Conservation (phyloP, 495 filamentous ascomycete genomes). For the Glarea lozoyensis region DNA sequence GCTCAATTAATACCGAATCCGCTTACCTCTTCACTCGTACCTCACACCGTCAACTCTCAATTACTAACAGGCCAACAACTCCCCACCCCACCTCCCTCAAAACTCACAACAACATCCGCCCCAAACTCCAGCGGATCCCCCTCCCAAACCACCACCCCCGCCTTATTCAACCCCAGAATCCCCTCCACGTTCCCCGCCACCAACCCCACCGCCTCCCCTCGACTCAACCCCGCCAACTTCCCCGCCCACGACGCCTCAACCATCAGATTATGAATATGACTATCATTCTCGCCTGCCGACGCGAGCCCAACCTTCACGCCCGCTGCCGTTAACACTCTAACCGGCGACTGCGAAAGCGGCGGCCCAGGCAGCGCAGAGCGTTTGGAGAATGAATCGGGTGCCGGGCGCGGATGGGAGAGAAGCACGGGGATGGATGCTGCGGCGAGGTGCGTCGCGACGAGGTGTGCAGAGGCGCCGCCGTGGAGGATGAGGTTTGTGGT, state of each 20-base stretch:
- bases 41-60: no score
- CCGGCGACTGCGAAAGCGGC: slow-evolving; percentile 25
- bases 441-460: background rate
- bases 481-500: slow-evolving; percentile 23
- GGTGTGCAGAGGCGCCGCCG: slow-evolving; percentile 18
- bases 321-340: slow-evolving; percentile 26
- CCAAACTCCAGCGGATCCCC: slow-evolving; percentile 31
- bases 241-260: slow-evolving; percentile 28
- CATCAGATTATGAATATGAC: slow-evolving; percentile 19
- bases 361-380: slow-evolving; percentile 25
- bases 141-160: slow-evolving; percentile 28
- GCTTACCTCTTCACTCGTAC: no score
- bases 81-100: slow-evolving; percentile 19
- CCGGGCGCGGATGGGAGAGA: slow-evolving; percentile 23
- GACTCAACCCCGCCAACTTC: slow-evolving; percentile 21
- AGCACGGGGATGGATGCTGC: slow-evolving; percentile 32
- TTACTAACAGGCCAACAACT: background rate
- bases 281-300: slow-evolving; percentile 13
- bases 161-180: slow-evolving; percentile 22
- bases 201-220: slow-evolving; percentile 23
- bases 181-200: slow-evolving; percentile 28
- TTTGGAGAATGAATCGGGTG: slow-evolving; percentile 25
- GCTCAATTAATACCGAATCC: no score
- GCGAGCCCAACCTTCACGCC: slow-evolving; percentile 26
- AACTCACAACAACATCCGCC: slow-evolving; percentile 25